A percentile compares a stretch with the other conserved stretches of the same genome.
These are phyloP conservation scores for Cercospora berteroae DNA, from an alignment of 2,329 filamentous ascomycete genomes.

Conservation along the genomic window DNA sequence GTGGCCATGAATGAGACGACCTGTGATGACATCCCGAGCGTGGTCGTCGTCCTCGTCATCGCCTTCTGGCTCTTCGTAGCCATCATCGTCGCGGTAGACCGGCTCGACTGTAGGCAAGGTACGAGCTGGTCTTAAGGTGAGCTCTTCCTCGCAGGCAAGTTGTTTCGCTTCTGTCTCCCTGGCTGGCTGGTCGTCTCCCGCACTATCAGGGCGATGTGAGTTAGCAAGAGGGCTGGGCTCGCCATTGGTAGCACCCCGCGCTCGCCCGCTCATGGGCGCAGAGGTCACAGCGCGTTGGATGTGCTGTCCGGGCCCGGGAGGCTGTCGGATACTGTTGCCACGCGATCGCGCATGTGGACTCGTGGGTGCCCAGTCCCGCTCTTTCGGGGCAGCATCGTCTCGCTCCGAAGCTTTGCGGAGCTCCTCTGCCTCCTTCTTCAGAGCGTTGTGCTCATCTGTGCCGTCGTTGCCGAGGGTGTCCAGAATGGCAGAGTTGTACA, in stretches of 20 bases:
- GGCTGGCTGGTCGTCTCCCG: slow-evolving; percentile 16
- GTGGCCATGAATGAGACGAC: slow-evolving; percentile 86
- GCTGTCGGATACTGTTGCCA: slow-evolving; percentile 15
- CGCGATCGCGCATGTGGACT: slow-evolving; percentile 19
- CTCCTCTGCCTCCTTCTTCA: slow-evolving; percentile 28
- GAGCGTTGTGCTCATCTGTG: slow-evolving; percentile 36
- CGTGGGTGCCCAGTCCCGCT: slow-evolving; percentile 32
- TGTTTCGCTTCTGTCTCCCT: slow-evolving; percentile 3
- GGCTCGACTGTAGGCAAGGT: slow-evolving; percentile 33
- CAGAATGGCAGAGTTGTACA: slow-evolving; percentile 77
- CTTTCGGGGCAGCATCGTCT: slow-evolving; percentile 19
- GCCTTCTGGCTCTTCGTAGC: slow-evolving; percentile 35
- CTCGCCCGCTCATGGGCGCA: slow-evolving; percentile 16
- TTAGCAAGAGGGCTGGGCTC: slow-evolving; percentile 36
- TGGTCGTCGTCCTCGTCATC: slow-evolving; percentile 50
- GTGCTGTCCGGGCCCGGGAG: slow-evolving; percentile 10
- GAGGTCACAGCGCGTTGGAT: slow-evolving; percentile 25
- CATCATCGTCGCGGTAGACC: slow-evolving; percentile 31
- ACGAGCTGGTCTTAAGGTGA: slow-evolving; percentile 22
- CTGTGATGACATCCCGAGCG: slow-evolving; percentile 85
- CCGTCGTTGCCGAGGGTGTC: slow-evolving; percentile 46
- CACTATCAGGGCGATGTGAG: slow-evolving; percentile 35
- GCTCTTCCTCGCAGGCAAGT: slow-evolving; percentile 1
- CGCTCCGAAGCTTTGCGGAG: slow-evolving; percentile 14
- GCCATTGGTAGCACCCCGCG: slow-evolving; percentile 29